Conservation (phyloP, 495 filamentous ascomycete species). For the Neurospora sp. region DNA sequence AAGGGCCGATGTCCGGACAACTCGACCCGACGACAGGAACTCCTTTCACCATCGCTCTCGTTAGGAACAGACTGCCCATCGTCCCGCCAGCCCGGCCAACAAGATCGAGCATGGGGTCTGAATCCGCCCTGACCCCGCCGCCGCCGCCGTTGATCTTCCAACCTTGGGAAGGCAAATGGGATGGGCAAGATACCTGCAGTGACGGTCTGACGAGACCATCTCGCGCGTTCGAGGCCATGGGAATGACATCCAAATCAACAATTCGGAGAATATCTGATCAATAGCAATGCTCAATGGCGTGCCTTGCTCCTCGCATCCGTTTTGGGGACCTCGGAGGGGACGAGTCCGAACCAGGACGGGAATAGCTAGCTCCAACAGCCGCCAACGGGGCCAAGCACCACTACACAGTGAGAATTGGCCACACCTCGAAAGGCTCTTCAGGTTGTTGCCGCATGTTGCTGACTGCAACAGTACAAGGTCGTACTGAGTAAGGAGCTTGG, state of each 20-base stretch:
- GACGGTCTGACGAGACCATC: background rate
- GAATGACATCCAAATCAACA: background rate
- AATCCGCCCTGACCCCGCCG: background rate
- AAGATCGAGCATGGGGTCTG: background rate
- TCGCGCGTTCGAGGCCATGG: background rate
- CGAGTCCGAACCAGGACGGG: constrained; percentile 7
- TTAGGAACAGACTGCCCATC: background rate
- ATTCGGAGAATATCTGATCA: constrained; percentile 11
- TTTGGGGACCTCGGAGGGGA: constrained; percentile 18
- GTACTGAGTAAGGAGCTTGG: background rate
- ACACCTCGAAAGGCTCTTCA: background rate
- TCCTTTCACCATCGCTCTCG: background rate
- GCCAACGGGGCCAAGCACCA: background rate
- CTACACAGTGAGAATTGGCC: constrained; percentile 1
- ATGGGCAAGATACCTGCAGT: no score
- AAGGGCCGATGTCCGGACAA: background rate
- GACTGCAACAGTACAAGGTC: background rate
- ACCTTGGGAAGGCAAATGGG: background rate
- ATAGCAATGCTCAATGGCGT: constrained; percentile 3
- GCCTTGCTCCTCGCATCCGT: constrained; percentile 8
- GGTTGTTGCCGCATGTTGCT: background rate
- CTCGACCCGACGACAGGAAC: background rate
- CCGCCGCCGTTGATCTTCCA: background rate
- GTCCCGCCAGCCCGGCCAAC: background rate
- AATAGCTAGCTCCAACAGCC: background rate